A percentile compares a stretch with the other conserved stretches of the same genome.
Evolutionary conservation across 164 flowering plant species (phyloP).

Genomic region (Sextonia rubra): DNA sequence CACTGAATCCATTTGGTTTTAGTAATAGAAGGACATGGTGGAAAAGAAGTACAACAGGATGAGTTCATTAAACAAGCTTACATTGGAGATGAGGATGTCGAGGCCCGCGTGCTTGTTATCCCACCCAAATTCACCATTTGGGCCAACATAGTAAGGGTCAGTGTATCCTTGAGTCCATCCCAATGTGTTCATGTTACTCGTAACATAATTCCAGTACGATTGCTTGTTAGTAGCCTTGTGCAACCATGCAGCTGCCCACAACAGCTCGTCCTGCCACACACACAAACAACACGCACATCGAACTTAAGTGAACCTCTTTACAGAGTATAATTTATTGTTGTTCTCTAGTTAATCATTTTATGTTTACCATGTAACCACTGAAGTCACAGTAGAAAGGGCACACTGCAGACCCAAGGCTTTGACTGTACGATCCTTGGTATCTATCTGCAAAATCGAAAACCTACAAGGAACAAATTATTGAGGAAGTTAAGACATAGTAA

Average conservation of each 20-base stretch:
- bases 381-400: constrained; percentile 96
- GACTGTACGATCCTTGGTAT: constrained; percentile 38
- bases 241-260: constrained; percentile 87
- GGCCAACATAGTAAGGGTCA: constrained; percentile 18
- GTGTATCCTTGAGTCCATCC: constrained; percentile 47
- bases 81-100: neutral
- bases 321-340: neutral
- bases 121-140: constrained; percentile 72
- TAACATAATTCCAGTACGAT: constrained; percentile 41
- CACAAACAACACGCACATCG: no score
- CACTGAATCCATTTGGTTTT: no score
- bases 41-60: no score
- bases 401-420: constrained; percentile 42
- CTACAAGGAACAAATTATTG: neutral
- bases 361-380: constrained; percentile 71
- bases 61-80: neutral
- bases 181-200: constrained; percentile 21
- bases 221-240: constrained; percentile 51
- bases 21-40: no score
- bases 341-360: no score
- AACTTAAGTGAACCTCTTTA: neutral
- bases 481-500: neutral
- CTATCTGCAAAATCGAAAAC: constrained; percentile 50
- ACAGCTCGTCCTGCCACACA: constrained; percentile 57
- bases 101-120: constrained; percentile 82